Conservation (phyloP, 805 yeast genomes). For the Yamadazyma phyllophila region DNA sequence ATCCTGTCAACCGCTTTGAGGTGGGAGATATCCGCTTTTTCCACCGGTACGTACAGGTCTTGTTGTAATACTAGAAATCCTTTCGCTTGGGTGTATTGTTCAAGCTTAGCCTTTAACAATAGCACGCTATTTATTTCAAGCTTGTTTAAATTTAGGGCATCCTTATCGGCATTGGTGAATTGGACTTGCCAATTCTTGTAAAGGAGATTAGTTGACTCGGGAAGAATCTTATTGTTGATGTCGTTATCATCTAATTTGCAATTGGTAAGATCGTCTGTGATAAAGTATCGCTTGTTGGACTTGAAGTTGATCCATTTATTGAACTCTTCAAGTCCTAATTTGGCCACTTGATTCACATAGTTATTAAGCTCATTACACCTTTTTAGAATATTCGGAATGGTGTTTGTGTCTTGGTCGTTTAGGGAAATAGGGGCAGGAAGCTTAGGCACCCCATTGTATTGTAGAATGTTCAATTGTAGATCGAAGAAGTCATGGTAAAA, state of each 20-base stretch:
- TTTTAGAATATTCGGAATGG: constrained; percentile 15
- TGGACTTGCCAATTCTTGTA: constrained; percentile 1
- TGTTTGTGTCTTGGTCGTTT: constrained; percentile 9
- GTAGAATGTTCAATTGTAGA: constrained; percentile 22
- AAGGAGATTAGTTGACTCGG: constrained; percentile 20
- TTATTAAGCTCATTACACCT: constrained; percentile 25
- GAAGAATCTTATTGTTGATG: constrained; percentile 19
- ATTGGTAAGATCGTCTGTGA: constrained; percentile 4
- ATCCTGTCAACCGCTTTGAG: not conserved
- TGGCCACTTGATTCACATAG: constrained; percentile 22
- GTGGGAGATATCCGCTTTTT: not conserved
- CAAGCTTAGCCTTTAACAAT: constrained; percentile 26
- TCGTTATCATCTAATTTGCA: constrained; percentile 16
- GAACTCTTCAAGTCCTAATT: constrained; percentile 24
- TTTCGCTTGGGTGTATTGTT: constrained; percentile 11
- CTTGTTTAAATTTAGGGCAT: constrained; percentile 26
- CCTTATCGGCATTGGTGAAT: constrained; percentile 16
- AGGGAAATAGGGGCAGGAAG: constrained; percentile 30
- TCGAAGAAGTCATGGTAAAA: constrained; percentile 38
- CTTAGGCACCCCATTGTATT: constrained; percentile 18
- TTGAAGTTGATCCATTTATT: constrained; percentile 27
- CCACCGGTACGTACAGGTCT: not conserved
- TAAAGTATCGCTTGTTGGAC: constrained; percentile 4
- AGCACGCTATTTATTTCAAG: constrained; percentile 18
- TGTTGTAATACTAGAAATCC: not conserved